Evolutionary conservation across 176 grass and related monocot species (phyloP).

Genomic region (Musa schizocarpa): DNA sequence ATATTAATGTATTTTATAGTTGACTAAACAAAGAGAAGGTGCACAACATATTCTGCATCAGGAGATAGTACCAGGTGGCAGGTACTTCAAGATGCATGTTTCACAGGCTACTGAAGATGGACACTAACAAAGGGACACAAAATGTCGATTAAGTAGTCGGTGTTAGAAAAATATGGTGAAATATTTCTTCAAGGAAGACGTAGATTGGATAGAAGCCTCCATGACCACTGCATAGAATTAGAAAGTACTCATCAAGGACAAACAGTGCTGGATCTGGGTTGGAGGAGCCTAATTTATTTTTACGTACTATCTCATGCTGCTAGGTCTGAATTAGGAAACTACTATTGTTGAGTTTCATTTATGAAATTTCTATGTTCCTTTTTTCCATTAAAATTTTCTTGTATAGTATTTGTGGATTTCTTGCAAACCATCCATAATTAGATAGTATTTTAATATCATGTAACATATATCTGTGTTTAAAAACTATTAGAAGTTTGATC

Average conservation of each 20-base stretch:
- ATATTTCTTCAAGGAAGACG: background rate
- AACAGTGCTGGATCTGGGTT: background rate
- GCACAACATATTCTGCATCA: too few relatives aligned
- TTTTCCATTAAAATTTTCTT: background rate
- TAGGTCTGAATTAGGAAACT: too few relatives aligned
- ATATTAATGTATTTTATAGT: too few relatives aligned
- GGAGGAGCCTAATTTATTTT: background rate
- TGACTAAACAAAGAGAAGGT: too few relatives aligned
- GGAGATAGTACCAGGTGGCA: too few relatives aligned
- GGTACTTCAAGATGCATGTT: too few relatives aligned
- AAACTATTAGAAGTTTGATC: background rate
- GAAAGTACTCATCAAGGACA: too few relatives aligned
- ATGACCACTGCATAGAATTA: too few relatives aligned
- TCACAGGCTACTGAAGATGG: too few relatives aligned
- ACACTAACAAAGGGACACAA: too few relatives aligned
- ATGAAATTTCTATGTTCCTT: background rate
- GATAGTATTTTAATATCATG: too few relatives aligned
- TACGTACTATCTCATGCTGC: background rate
- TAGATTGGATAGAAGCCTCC: background rate
- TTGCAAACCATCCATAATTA: background rate
- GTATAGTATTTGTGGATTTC: background rate
- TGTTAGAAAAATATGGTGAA: background rate
- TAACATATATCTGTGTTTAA: background rate
- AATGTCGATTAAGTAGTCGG: too few relatives aligned
- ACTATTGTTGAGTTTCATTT: background rate